phyloP scores from a whole-genome alignment of 2,329 filamentous ascomycete species.

The Neopestalotiopsis sp. region DNA sequence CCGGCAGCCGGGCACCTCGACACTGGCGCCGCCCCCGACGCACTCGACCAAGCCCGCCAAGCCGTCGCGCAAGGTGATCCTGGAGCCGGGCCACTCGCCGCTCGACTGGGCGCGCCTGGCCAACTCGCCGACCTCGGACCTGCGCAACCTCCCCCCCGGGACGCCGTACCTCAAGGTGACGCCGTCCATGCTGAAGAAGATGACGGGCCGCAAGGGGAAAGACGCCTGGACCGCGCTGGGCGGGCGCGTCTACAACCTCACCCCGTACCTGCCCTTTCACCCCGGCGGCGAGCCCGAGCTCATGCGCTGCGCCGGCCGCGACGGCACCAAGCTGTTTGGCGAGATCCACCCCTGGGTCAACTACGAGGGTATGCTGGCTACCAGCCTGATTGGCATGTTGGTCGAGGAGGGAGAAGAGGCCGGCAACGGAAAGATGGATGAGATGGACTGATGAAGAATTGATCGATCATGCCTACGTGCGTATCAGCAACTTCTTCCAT shows the following conservation, averaged over 20 bases:
- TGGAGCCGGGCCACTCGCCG: conserved; percentile 90
- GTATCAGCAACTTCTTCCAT: too few relatives aligned
- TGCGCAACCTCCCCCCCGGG: conserved; percentile 63
- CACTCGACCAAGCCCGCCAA: conserved; percentile 57
- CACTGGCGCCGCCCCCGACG: conserved; percentile 61
- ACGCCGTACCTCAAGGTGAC: conserved; percentile 74
- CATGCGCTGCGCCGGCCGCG: conserved; percentile 63
- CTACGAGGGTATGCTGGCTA: conserved; percentile 70
- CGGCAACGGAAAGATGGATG: conserved; percentile 53
- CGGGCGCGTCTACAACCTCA: conserved; percentile 93
- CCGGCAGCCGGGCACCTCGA: conserved; percentile 37
- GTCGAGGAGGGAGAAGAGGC: conserved; percentile 57
- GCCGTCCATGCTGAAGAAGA: conserved; percentile 75
- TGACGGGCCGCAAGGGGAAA: conserved; percentile 82
- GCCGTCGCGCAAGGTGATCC: conserved; percentile 72
- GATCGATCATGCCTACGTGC: not conserved
- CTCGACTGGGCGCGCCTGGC: conserved; percentile 92
- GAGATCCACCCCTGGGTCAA: conserved; percentile 76
- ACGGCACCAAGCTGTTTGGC: conserved; percentile 67
- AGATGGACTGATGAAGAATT: conserved; percentile 57
- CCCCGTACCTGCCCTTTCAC: conserved; percentile 87
- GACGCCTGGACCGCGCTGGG: conserved; percentile 92
- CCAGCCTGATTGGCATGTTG: conserved; percentile 66
- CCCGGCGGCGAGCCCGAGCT: conserved; percentile 84
- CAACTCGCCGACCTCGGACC: conserved; percentile 63